Conservation (phyloP, 2,329 filamentous ascomycete species). For the Alternaria postmessia region DNA sequence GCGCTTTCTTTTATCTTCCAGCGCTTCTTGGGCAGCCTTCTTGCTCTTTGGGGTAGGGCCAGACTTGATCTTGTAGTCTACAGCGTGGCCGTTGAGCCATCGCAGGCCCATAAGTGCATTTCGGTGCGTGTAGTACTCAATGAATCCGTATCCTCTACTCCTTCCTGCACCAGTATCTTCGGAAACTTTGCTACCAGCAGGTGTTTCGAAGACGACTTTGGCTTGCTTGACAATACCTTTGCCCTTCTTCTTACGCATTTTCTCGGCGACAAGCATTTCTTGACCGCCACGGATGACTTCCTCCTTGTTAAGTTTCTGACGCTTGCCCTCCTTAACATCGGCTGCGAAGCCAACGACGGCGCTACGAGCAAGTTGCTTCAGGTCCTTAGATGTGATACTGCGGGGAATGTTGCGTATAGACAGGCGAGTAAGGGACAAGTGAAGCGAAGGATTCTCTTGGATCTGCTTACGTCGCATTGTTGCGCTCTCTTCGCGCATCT, state of each 20-base stretch:
- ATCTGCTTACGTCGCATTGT: conserved; percentile 90
- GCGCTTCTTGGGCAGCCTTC: conserved; percentile 50
- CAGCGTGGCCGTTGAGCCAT: conserved; percentile 84
- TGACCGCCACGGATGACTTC: conserved; percentile 82
- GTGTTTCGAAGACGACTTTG: conserved; percentile 92
- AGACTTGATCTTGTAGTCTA: conserved; percentile 60
- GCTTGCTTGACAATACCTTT: conserved; percentile 91
- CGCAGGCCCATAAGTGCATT: conserved; percentile 94
- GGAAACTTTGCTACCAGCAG: conserved; percentile 81
- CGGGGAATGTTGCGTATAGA: conserved; percentile 91
- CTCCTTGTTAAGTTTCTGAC: conserved; percentile 85
- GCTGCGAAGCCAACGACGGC: conserved; percentile 94
- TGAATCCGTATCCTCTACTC: conserved; percentile 94
- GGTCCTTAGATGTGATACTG: conserved; percentile 80
- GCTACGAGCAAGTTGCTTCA: conserved; percentile 89
- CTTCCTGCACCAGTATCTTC: conserved; percentile 80
- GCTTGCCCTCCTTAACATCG: conserved; percentile 81
- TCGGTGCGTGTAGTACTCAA: conserved; percentile 93
- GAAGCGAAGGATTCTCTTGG: conserved; percentile 86
- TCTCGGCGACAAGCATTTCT: conserved; percentile 82
- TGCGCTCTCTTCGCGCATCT: conserved; percentile 85
- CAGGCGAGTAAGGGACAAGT: conserved; percentile 87
- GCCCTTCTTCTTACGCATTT: conserved; percentile 78
- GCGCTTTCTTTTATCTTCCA: conserved; percentile 82
- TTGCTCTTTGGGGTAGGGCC: conserved; percentile 55